Conservation (phyloP, 116 monocot species). For the Thalassia testudinum region DNA sequence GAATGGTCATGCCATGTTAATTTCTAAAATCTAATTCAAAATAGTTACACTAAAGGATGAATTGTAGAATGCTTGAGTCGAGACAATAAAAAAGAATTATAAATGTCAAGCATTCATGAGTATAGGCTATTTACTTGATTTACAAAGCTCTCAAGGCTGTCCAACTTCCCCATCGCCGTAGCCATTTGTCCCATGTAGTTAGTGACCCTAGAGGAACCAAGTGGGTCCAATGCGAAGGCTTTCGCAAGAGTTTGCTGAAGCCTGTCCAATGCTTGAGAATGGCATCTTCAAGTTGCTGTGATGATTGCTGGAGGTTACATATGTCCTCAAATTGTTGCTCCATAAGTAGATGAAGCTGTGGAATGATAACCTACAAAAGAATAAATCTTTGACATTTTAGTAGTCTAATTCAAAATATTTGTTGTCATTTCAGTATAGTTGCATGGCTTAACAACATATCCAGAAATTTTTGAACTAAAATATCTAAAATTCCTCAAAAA, state of each 20-base stretch:
- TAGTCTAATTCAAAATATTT: too few species aligned
- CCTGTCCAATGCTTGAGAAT: conserved; percentile 80
- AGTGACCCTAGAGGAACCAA: conserved; percentile 17
- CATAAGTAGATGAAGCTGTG: conserved; percentile 62
- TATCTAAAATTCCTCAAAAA: too few species aligned
- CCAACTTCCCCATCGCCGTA: conserved; percentile 44
- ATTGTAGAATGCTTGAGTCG: too few species aligned
- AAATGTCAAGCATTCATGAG: neutral
- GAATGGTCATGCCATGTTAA: too few species aligned
- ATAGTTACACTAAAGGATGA: too few species aligned
- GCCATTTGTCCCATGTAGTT: conserved; percentile 53
- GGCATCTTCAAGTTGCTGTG: conserved; percentile 76
- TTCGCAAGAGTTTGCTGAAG: conserved; percentile 61
- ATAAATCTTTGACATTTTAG: too few species aligned
- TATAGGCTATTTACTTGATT: conserved; percentile 28
- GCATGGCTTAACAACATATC: too few species aligned
- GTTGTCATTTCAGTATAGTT: too few species aligned
- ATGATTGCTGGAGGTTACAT: conserved; percentile 50
- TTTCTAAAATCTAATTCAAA: too few species aligned
- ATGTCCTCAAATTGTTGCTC: conserved; percentile 45
- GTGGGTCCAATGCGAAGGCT: conserved; percentile 26
- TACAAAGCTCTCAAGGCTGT: conserved; percentile 49
- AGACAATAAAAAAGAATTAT: too few species aligned
- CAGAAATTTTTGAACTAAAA: too few species aligned
- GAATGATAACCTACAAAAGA: conserved; percentile 38